These are phyloP conservation scores for Phalaenopsis equestris DNA, from an alignment of 106 monocot genomes.

Conservation along the genomic window DNA sequence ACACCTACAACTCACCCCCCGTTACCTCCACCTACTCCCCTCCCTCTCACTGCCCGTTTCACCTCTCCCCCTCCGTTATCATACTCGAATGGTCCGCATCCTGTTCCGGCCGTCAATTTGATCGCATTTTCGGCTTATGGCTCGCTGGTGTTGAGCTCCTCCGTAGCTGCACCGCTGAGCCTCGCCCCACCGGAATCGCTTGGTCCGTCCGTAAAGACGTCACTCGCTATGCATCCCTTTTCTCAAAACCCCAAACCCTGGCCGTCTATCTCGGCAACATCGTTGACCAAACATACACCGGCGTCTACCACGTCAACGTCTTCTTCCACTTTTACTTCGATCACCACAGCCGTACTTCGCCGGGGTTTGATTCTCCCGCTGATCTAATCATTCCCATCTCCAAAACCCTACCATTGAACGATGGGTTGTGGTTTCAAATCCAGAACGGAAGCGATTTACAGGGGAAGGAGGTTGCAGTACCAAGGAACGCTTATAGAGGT, in stretches of 20 bases:
- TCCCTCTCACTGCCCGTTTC: constrained; percentile 17
- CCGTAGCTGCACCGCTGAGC: constrained; percentile 59
- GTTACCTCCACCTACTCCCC: constrained; percentile 29
- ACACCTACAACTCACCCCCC: constrained; percentile 61
- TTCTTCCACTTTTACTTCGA: constrained; percentile 17
- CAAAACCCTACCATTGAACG: constrained; percentile 44
- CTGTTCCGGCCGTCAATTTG: constrained; percentile 59
- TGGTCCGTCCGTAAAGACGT: constrained; percentile 61
- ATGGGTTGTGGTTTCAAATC: constrained; percentile 66
- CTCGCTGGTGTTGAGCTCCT: constrained; percentile 48
- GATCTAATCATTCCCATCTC: constrained; percentile 76
- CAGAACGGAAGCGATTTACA: constrained; percentile 39
- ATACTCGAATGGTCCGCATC: constrained; percentile 57
- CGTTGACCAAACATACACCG: constrained; percentile 21
- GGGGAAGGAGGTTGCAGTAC: constrained; percentile 37
- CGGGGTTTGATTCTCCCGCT: constrained; percentile 36
- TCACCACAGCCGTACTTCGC: background rate
- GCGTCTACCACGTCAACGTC: constrained; percentile 21
- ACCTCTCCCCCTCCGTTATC: constrained; percentile 23
- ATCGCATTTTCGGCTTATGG: constrained; percentile 62
- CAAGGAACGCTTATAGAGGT: constrained; percentile 63
- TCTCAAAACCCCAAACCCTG: constrained; percentile 27
- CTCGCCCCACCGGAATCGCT: constrained; percentile 34
- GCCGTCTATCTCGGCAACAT: constrained; percentile 50
- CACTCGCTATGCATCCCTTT: constrained; percentile 41